Evolutionary conservation across 1,284 basidiomycete genomes (phyloP).

Genomic region (Anthracocystis panici-leucophaei): DNA sequence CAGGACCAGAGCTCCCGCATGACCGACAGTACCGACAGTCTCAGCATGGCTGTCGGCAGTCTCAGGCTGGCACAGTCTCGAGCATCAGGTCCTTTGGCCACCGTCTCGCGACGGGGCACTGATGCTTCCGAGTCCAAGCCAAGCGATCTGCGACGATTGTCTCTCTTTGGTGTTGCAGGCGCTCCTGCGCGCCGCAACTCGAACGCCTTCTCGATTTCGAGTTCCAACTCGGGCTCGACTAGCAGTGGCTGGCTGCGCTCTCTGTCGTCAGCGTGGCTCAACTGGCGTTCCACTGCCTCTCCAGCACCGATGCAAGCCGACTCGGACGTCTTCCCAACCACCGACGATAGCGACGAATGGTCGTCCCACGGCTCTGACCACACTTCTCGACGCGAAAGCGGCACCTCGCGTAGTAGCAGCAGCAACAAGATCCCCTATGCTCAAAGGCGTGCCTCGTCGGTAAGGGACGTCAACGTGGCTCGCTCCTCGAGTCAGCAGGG

Average conservation of each 20-base stretch:
- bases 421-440: conserved; percentile 23
- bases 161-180: conserved; percentile 38
- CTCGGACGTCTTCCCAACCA: conserved; percentile 33
- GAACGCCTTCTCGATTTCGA: conserved; percentile 40
- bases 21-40: conserved; percentile 19
- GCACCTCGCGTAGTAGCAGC: conserved; percentile 33
- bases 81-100: conserved; percentile 16
- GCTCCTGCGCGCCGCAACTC: conserved; percentile 39
- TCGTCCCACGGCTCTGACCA: conserved; percentile 16
- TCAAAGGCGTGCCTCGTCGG: conserved; percentile 36
- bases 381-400: conserved; percentile 35
- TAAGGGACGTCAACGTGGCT: conserved; percentile 19
- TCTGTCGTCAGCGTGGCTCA: conserved; percentile 53
- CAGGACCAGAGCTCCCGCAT: conserved; percentile 1
- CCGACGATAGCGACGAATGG: conserved; percentile 45
- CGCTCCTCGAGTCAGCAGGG: conserved; percentile 23
- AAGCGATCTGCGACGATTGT: conserved; percentile 28
- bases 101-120: conserved; percentile 21
- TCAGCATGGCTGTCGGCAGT: conserved; percentile 51
- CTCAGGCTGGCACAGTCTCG: conserved; percentile 53
- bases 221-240: conserved; percentile 37
- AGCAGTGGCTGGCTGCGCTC: conserved; percentile 55
- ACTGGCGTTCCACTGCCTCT: conserved; percentile 44
- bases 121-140: conserved; percentile 21
- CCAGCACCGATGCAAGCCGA: conserved; percentile 37